Conservation (phyloP, 1,284 basidiomycete species). For the Fomes fomentarius region DNA sequence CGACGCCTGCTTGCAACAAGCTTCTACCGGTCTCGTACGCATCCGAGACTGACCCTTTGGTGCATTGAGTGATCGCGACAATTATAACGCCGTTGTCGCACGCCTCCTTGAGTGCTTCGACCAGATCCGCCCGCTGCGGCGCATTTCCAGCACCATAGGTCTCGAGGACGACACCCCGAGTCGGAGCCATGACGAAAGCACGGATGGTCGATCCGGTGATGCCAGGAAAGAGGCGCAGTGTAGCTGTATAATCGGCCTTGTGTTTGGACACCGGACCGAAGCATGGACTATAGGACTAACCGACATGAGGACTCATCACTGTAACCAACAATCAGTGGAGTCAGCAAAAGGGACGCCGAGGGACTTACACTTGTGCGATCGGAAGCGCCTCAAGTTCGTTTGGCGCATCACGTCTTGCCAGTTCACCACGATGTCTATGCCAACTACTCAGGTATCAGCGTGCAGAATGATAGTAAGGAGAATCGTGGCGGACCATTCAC, state of each 20-base stretch:
- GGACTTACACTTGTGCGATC: slow-evolving; percentile 72
- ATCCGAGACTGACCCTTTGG: slow-evolving; percentile 80
- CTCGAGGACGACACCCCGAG: slow-evolving; percentile 83
- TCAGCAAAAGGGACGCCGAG: not conserved
- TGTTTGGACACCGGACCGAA: too few relatives aligned
- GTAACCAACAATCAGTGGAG: slow-evolving; percentile 2
- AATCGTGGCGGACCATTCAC: slow-evolving; percentile 68
- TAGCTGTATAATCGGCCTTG: slow-evolving; percentile 62
- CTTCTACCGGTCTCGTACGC: slow-evolving; percentile 84
- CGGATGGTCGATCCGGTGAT: slow-evolving; percentile 74
- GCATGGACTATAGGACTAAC: slow-evolving; percentile 41
- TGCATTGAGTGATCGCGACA: slow-evolving; percentile 90
- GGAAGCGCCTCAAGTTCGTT: slow-evolving; percentile 75
- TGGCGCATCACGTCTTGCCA: slow-evolving; percentile 87
- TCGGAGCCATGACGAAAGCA: slow-evolving; percentile 74
- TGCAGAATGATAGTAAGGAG: not conserved
- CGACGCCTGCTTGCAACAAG: slow-evolving; percentile 72
- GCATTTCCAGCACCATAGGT: slow-evolving; percentile 91
- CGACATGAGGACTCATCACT: slow-evolving; percentile 83
- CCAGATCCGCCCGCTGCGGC: slow-evolving; percentile 71
- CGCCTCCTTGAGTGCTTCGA: slow-evolving; percentile 75
- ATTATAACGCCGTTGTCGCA: slow-evolving; percentile 84
- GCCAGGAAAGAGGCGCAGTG: slow-evolving; percentile 86
- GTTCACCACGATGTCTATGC: slow-evolving; percentile 87
- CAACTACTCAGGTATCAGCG: slow-evolving; percentile 50